phyloP scores from a whole-genome alignment of 2,329 filamentous ascomycete genomes.

The Aureobasidium sp. region DNA sequence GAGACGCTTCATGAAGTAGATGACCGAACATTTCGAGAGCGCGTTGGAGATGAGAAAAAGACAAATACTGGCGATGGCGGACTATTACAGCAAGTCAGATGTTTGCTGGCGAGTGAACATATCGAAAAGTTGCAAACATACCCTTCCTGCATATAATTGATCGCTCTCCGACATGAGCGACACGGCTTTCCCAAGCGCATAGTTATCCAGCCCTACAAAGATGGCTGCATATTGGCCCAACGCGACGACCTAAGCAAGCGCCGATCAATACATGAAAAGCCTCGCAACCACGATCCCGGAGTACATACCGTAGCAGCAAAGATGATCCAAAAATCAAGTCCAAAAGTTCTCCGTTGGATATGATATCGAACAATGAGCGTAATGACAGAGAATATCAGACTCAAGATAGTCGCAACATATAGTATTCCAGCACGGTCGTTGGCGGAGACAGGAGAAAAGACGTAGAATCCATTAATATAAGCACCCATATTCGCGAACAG shows the following conservation, averaged over 20 bases:
- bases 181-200: neutral
- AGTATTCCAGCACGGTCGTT: conserved; percentile 22
- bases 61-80: conserved; percentile 22
- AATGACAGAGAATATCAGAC: conserved; percentile 21
- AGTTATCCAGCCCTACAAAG: conserved; percentile 17
- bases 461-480: conserved; percentile 14
- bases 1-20: conserved; percentile 25
- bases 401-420: conserved; percentile 24
- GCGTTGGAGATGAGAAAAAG: conserved; percentile 22
- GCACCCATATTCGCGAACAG: conserved; percentile 1
- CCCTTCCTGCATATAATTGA: neutral
- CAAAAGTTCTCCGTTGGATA: conserved; percentile 23
- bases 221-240: conserved; percentile 21
- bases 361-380: conserved; percentile 21
- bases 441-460: conserved; percentile 17
- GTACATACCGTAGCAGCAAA: conserved; percentile 18
- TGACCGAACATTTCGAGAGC: conserved; percentile 25
- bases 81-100: neutral
- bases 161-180: neutral
- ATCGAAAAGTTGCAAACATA: neutral
- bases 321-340: conserved; percentile 24
- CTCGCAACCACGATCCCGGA: neutral
- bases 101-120: neutral
- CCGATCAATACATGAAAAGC: neutral
- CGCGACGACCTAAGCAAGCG: conserved; percentile 13